Conservation (phyloP, 2,329 filamentous ascomycete species). For the Camillea tinctor region DNA sequence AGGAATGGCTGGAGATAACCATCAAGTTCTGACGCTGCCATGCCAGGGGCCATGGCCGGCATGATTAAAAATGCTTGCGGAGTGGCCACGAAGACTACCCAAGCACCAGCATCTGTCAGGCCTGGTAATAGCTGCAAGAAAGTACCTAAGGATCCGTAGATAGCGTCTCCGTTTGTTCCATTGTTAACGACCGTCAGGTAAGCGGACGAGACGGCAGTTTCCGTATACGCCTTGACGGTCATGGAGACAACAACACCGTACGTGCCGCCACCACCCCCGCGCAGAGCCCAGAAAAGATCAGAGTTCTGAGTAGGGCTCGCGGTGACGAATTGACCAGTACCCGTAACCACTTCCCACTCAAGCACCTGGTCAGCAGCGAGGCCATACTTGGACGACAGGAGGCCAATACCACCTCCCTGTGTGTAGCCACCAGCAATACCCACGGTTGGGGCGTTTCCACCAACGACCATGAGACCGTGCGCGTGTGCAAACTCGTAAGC, state of each 20-base stretch:
- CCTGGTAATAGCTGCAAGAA: conserved; percentile 9
- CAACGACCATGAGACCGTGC: conserved; percentile 9
- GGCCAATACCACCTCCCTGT: conserved; percentile 54
- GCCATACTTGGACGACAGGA: conserved; percentile 51
- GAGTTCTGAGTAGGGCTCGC: conserved; percentile 47
- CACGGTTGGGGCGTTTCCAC: conserved; percentile 3
- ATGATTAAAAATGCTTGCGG: conserved; percentile 13
- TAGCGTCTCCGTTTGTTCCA: conserved; percentile 4
- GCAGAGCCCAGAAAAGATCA: conserved; percentile 63
- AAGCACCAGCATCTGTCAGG: conserved; percentile 13
- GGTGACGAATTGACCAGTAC: conserved; percentile 39
- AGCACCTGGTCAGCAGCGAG: conserved; percentile 59
- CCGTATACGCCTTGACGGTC: conserved; percentile 5
- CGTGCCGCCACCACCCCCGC: conserved; percentile 57
- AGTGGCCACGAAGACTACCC: conserved; percentile 5
- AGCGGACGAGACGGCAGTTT: conserved; percentile 3
- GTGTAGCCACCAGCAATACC: conserved; percentile 7
- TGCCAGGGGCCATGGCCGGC: conserved; percentile 9
- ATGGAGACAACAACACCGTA: conserved; percentile 51
- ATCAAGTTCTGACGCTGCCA: conserved; percentile 7
- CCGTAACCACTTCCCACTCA: not conserved
- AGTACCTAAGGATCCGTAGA: conserved; percentile 6
- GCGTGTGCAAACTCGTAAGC: conserved; percentile 7
- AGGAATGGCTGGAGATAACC: not conserved
- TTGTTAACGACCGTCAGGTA: conserved; percentile 4